These are phyloP conservation scores for Gloeophyllum trabeum DNA, from an alignment of 768 basidiomycete species.

Conservation along the genomic window DNA sequence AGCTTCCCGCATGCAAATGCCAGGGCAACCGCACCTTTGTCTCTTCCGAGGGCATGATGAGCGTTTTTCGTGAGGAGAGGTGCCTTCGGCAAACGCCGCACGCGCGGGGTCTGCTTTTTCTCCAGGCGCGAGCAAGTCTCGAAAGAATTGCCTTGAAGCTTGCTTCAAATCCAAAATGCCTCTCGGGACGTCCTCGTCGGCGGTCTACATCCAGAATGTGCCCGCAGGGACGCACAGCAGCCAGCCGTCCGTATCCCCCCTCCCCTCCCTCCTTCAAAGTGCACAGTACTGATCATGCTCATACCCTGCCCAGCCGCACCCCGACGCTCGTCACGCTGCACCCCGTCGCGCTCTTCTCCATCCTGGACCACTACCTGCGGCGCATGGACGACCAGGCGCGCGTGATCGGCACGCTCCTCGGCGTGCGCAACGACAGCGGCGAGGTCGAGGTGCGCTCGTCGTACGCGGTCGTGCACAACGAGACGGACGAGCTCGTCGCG, in stretches of 20 bases:
- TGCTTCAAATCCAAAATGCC: slow-evolving; percentile 27
- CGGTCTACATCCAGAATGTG: slow-evolving; percentile 26
- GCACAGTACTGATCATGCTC: neutral
- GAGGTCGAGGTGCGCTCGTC: slow-evolving; percentile 69
- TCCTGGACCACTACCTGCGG: slow-evolving; percentile 94
- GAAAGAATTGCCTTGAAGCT: slow-evolving; percentile 1
- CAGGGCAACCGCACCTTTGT: slow-evolving; percentile 51
- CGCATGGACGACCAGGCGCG: slow-evolving; percentile 72
- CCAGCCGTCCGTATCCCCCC: slow-evolving; percentile 21
- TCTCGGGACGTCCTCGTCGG: slow-evolving; percentile 34
- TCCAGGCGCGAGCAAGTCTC: neutral
- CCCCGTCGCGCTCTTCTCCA: slow-evolving; percentile 87
- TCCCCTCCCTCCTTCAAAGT: neutral
- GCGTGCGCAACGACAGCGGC: slow-evolving; percentile 45
- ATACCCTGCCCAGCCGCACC: slow-evolving; percentile 36
- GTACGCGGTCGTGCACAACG: slow-evolving; percentile 89
- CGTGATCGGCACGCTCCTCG: slow-evolving; percentile 93
- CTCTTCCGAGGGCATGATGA: slow-evolving; percentile 79
- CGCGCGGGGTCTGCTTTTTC: slow-evolving; percentile 1
- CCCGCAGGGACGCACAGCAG: slow-evolving; percentile 17
- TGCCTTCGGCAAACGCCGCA: slow-evolving; percentile 15
- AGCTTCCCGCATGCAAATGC: neutral
- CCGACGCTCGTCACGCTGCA: slow-evolving; percentile 74
- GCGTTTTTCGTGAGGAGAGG: slow-evolving; percentile 21
- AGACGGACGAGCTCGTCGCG: slow-evolving; percentile 86